Evolutionary conservation across 1,284 basidiomycete genomes (phyloP).

Genomic region (Ceratobasidium sp.): DNA sequence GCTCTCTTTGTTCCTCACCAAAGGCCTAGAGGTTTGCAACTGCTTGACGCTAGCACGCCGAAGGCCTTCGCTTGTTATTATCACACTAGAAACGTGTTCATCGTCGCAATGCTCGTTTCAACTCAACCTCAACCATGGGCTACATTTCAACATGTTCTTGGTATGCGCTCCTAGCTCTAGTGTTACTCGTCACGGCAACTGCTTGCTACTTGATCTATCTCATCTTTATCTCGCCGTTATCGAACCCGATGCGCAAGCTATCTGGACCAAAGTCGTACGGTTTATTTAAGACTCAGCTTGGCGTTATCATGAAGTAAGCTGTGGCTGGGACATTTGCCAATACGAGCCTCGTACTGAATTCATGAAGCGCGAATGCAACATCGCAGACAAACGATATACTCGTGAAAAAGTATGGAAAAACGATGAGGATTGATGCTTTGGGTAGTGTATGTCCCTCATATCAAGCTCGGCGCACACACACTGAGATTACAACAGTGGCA

Average conservation of each 20-base stretch:
- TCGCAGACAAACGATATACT: conserved; percentile 60
- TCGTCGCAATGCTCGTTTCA: background rate
- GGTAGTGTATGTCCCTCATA: conserved; percentile 59
- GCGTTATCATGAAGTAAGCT: conserved; percentile 63
- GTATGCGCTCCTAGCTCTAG: background rate
- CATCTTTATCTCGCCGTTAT: conserved; percentile 48
- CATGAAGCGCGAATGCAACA: conserved; percentile 61
- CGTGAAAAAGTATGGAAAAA: conserved; percentile 61
- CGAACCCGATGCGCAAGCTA: conserved; percentile 55
- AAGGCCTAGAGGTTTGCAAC: conserved; percentile 10
- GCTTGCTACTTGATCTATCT: conserved; percentile 42
- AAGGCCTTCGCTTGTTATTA: background rate
- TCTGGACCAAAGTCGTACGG: conserved; percentile 62
- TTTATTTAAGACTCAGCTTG: conserved; percentile 62
- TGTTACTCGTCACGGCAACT: conserved; percentile 12
- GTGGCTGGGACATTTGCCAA: conserved; percentile 8
- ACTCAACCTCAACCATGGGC: background rate
- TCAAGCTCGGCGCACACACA: background rate
- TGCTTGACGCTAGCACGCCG: no score
- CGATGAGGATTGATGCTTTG: conserved; percentile 66
- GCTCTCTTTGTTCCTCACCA: conserved; percentile 20
- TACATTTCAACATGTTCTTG: background rate
- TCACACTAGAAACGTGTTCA: background rate
- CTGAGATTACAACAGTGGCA: conserved; percentile 63
- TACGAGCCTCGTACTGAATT: conserved; percentile 14